Base-by-base conservation (phyloP, 805 yeast species). In the Tetrapisispora taiwanensis region DNA sequence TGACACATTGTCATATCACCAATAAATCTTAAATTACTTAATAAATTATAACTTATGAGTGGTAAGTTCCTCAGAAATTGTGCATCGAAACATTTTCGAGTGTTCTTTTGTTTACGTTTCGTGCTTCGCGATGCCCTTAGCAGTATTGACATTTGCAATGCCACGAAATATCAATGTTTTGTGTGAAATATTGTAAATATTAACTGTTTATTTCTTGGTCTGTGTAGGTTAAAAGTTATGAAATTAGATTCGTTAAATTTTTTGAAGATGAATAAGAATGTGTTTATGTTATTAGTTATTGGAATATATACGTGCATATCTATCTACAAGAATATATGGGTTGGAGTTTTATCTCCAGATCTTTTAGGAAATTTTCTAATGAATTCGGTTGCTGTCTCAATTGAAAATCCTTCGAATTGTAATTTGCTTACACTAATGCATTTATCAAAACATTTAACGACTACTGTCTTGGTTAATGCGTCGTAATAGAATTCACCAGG, bases 331-430 rank as follows among this genome's bases (percentile, higher is more conserved):
- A 33, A 33, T 19, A 10, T 18, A 3, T 19, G 15, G 12, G 20
- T 2, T 15, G n/a, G 17, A 13, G 13, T 14, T 5, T 28, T 27
- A 3, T n/a, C 14, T 14, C 62, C 61, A 7, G 75, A 62, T 47
- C 82, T 63, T 51, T 77, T 80, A 10, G 52, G 53, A 20, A 79
- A 51, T 18, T 70, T 57, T 3, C 50, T 54, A 48, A 69, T 52
- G 53, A 83, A 82, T 27, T 63, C 65, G 0, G 43, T 30, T 0
- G 79, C 71, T 0, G 54, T 49, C 52, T 81, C 84, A 7, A 63
- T 56, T 8, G 63, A 62, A 48, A 69, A 74, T 18, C 77, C 79
- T 58, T 82, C 85, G 39, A 79, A 68, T 47, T 76, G 80, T 8
- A 81, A 45, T 3, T 40, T 44, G 0, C 55, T 56, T 0, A 66